Evolutionary conservation across 495 filamentous ascomycete species (phyloP).

Genomic region (Saxophila tyrrhenica): DNA sequence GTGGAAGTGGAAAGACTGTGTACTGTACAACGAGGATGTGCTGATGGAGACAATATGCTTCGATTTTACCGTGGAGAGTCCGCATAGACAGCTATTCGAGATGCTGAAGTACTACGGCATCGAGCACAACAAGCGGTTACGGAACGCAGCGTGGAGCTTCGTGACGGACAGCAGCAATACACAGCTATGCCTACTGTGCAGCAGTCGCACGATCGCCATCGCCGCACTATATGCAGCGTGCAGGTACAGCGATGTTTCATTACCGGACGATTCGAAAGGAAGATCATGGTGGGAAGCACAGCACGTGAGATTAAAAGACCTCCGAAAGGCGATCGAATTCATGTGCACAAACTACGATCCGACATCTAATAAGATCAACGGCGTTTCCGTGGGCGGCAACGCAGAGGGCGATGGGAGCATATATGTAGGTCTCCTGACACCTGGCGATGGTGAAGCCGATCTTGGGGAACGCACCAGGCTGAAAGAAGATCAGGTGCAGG

Average conservation of each 20-base stretch:
- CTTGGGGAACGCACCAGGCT: slow-evolving; percentile 9
- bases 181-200: slow-evolving; percentile 70
- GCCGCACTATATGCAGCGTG: slow-evolving; percentile 78
- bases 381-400: background rate
- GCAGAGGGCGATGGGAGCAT: slow-evolving; percentile 23
- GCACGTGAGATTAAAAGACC: slow-evolving; percentile 48
- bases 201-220: slow-evolving; percentile 67
- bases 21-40: slow-evolving; percentile 79
- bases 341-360: slow-evolving; percentile 68
- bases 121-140: slow-evolving; percentile 59
- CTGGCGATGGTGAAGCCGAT: background rate
- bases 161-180: slow-evolving; percentile 81
- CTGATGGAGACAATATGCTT: slow-evolving; percentile 90
- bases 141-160: slow-evolving; percentile 83
- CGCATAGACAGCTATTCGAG: slow-evolving; percentile 70
- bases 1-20: slow-evolving; percentile 91
- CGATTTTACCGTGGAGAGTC: slow-evolving; percentile 76
- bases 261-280: slow-evolving; percentile 62
- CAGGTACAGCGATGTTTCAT: slow-evolving; percentile 51
- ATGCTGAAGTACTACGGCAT: slow-evolving; percentile 57
- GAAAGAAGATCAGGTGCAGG: background rate
- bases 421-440: slow-evolving; percentile 24
- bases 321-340: slow-evolving; percentile 53
- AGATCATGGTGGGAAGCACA: slow-evolving; percentile 78
- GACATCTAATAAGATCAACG: slow-evolving; percentile 38